Conservation (phyloP, 352 stramenopile genomes). For the Phytophthora pseudosyringae region DNA sequence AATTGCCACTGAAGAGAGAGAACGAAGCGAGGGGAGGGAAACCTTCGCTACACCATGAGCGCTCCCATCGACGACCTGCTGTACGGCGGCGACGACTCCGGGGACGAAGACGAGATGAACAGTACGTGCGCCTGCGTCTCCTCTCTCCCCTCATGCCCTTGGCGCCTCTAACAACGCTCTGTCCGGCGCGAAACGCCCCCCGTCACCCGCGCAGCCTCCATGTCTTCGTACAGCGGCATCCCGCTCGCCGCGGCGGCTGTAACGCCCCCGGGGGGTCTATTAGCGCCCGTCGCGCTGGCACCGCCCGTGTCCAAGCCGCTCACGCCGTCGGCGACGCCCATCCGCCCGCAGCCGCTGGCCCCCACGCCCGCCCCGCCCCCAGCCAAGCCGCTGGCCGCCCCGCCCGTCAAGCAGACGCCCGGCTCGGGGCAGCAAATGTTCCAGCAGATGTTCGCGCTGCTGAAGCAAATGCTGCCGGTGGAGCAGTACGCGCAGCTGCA, state of each 20-base stretch:
- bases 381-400: constrained; percentile 11
- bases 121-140: constrained; percentile 45
- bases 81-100: constrained; percentile 83
- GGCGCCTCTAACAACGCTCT: constrained; percentile 22
- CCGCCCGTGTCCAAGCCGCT: constrained; percentile 15
- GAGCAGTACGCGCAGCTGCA: constrained; percentile 84
- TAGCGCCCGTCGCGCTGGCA: constrained; percentile 14
- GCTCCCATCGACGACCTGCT: constrained; percentile 86
- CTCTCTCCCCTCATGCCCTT: constrained; percentile 1
- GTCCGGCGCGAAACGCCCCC: neutral
- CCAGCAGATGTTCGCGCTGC: constrained; percentile 85
- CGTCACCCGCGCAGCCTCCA: constrained; percentile 22
- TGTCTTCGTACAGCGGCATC: constrained; percentile 48
- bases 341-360: constrained; percentile 24
- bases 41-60: constrained; percentile 54
- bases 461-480: constrained; percentile 86
- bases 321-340: constrained; percentile 23
- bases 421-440: constrained; percentile 86
- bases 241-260: constrained; percentile 32
- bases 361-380: constrained; percentile 1
- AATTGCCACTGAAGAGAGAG: constrained; percentile 1
- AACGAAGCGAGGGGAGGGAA: constrained; percentile 10
- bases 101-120: constrained; percentile 77
- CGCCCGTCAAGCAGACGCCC: constrained; percentile 45
- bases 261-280: constrained; percentile 33